Evolutionary conservation across 2,329 filamentous ascomycete genomes (phyloP).

Genomic region (Gaeumannomyces tritici): DNA sequence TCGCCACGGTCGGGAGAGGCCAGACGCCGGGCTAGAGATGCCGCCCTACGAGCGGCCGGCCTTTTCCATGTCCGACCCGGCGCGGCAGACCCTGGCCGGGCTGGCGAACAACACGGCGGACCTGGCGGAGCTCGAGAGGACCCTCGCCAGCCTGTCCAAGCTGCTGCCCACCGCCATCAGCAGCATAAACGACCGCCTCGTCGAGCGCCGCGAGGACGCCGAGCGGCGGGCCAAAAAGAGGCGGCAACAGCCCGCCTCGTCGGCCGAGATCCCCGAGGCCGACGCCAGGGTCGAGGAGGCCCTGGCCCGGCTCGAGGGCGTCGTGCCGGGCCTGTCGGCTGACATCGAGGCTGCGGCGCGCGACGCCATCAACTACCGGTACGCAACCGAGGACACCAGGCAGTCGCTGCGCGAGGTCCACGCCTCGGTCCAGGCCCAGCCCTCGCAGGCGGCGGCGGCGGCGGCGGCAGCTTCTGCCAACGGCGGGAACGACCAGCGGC

Average conservation of each 20-base stretch:
- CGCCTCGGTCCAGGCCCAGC: slow-evolving; percentile 9
- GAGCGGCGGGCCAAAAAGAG: slow-evolving; percentile 22
- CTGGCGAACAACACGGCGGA: slow-evolving; percentile 24
- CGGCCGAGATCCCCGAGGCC: slow-evolving; percentile 9
- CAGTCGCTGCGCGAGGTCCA: slow-evolving; percentile 19
- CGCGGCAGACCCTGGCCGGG: slow-evolving; percentile 29
- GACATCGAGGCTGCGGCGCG: slow-evolving; percentile 37
- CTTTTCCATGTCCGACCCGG: slow-evolving; percentile 30
- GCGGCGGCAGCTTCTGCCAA: slow-evolving; percentile 4
- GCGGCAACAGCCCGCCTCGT: slow-evolving; percentile 14
- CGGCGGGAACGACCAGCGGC: background rate
- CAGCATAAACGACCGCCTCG: slow-evolving; percentile 37
- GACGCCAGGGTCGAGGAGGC: slow-evolving; percentile 25
- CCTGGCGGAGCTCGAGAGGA: background rate
- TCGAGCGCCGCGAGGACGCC: slow-evolving; percentile 24
- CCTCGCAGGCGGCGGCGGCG: slow-evolving; percentile 11
- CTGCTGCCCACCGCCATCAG: slow-evolving; percentile 20
- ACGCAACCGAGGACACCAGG: slow-evolving; percentile 38
- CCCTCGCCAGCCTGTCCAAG: background rate
- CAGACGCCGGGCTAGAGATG: slow-evolving; percentile 16
- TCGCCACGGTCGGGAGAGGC: background rate
- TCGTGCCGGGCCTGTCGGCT: slow-evolving; percentile 31
- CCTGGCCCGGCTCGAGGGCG: slow-evolving; percentile 21
- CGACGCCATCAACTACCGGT: slow-evolving; percentile 36
- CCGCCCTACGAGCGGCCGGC: slow-evolving; percentile 40